phyloP scores from a whole-genome alignment of 2,329 filamentous ascomycete species.

The Fusarium sp. region DNA sequence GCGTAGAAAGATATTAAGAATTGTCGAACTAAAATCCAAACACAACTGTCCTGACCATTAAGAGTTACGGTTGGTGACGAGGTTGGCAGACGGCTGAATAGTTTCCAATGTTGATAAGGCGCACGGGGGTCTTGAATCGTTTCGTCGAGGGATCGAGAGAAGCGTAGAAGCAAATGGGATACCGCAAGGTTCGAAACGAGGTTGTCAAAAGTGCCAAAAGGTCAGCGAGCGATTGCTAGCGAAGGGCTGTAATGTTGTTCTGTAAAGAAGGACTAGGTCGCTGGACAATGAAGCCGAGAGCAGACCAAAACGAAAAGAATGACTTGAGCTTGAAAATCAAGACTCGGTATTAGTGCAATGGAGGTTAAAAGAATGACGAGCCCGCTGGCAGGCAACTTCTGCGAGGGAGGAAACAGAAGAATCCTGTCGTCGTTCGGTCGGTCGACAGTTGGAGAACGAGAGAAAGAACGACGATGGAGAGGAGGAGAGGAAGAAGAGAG shows the following conservation, averaged over 20 bases:
- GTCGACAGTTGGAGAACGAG: constrained; percentile 50
- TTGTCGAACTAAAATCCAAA: constrained; percentile 35
- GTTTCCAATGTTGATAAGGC: constrained; percentile 25
- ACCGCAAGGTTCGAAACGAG: constrained; percentile 17
- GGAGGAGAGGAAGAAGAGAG: constrained; percentile 44
- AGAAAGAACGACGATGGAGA: constrained; percentile 50
- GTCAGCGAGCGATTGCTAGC: constrained; percentile 36
- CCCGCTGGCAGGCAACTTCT: constrained; percentile 65
- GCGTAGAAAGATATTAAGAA: constrained; percentile 33
- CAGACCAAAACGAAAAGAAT: constrained; percentile 42
- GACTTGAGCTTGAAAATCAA: constrained; percentile 35
- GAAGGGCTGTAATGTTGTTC: constrained; percentile 27
- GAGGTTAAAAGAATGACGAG: constrained; percentile 57
- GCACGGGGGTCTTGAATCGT: constrained; percentile 33
- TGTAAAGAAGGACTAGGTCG: constrained; percentile 42
- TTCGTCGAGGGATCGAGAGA: constrained; percentile 37
- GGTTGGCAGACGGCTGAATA: constrained; percentile 17
- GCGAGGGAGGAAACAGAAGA: constrained; percentile 28
- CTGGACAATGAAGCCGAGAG: constrained; percentile 16
- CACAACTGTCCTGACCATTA: constrained; percentile 40
- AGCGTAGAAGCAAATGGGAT: constrained; percentile 22
- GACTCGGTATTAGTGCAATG: constrained; percentile 42
- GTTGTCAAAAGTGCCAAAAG: constrained; percentile 30
- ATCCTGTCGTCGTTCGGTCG: constrained; percentile 46
- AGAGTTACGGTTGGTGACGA: constrained; percentile 25